Evolutionary conservation across 1,284 basidiomycete genomes (phyloP).

Genomic region (Ganoderma sinense): DNA sequence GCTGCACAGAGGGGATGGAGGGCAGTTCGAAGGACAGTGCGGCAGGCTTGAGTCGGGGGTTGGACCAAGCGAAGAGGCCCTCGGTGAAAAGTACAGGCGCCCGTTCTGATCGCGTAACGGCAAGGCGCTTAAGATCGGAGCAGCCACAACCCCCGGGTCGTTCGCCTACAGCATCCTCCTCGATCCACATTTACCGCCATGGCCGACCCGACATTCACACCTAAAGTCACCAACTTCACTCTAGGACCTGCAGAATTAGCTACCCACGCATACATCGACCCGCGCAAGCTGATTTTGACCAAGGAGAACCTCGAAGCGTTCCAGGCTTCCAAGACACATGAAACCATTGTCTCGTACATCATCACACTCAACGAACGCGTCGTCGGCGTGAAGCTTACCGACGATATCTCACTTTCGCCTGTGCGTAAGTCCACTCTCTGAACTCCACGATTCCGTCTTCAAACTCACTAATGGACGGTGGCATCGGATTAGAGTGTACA

Average conservation of each 20-base stretch:
- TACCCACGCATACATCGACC: slow-evolving; percentile 34
- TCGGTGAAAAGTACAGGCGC: slow-evolving; percentile 12
- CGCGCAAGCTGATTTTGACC: slow-evolving; percentile 83
- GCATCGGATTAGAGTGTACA: slow-evolving; percentile 60
- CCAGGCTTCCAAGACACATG: slow-evolving; percentile 77
- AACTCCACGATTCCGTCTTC: slow-evolving; percentile 2
- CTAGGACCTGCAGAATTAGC: not conserved
- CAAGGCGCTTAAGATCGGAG: not conserved
- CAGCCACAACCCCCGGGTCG: not conserved
- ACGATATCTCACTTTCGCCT: slow-evolving; percentile 62
- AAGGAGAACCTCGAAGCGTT: slow-evolving; percentile 86
- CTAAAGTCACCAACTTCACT: not conserved
- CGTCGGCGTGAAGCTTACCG: slow-evolving; percentile 80
- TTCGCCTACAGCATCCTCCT: not conserved
- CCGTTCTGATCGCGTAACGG: not conserved
- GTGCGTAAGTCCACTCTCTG: slow-evolving; percentile 48
- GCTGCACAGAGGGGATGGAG: not conserved
- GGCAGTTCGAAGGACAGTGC: not conserved
- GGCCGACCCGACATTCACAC: not conserved
- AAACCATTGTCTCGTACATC: slow-evolving; percentile 78
- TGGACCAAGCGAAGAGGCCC: too few relatives aligned
- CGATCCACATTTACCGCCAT: not conserved
- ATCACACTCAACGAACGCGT: slow-evolving; percentile 81
- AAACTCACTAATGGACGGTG: not conserved
- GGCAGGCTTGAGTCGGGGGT: too few relatives aligned